Evolutionary conservation across 129 eudicot species (phyloP), one percentile per base, ranked within the genome.

Genomic region (Centrapalus pauciflorus): DNA sequence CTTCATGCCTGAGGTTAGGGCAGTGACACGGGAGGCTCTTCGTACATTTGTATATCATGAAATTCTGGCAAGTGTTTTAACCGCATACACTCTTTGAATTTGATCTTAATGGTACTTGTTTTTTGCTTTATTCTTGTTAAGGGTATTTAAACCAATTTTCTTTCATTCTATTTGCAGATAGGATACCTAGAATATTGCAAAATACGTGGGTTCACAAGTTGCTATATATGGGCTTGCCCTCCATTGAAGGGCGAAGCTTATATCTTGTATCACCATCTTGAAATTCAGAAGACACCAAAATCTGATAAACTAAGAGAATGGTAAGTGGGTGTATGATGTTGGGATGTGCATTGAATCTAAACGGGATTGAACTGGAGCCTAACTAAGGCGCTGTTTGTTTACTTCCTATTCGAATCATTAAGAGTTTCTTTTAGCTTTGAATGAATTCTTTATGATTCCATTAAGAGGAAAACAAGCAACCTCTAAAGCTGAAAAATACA

Each of bases 201-300:
- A 70, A 64, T 43, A 54, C 88, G 99, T 33, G 99, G 99, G 64
- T 94, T 94, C 78, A 80, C 97, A 32, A 89, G 97, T 79, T 94
- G 99, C 83, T 94, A 94, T 66, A 94, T 94, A 70, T 94, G 99
- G 99, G 97, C 99, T 41, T 94, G 97, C 76, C 99, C 99, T 66
- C 99, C 97, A 29, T 67, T 89, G 25, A 94, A 89, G 88, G 99
- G 97, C 28, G 99, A 94, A 87, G 99, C 89, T 76, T 89, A 89
- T 78, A 94, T 94, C 30, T 79, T 94, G 69, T 94, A 94, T 81
- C 89, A 95, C 76, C 99, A 94, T 73, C 99, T 97, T 20, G 97
- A 94, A 83, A 94, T 89, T 68, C 99, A 94, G 73, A 94, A 94
- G 80, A 94, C 99, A 26, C 97, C 99, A 61, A 94, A 89, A 77